These are phyloP conservation scores for Glaciozyma martinii DNA, from an alignment of 768 basidiomycete species.

Conservation along the genomic window DNA sequence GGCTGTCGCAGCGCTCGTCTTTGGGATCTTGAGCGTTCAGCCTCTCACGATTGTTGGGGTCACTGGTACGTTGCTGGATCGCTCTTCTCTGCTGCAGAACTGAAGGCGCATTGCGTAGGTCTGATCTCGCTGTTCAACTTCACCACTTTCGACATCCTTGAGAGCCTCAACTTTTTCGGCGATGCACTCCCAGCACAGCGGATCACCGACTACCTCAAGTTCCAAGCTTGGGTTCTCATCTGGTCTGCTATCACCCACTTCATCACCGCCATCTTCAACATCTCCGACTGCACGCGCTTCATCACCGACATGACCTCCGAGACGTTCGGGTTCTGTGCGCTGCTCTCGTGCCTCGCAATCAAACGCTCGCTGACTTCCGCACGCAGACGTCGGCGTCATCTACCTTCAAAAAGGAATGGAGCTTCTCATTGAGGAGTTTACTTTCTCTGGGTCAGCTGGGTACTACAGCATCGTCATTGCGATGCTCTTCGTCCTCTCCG, in stretches of 20 bases:
- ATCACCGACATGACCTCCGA: conserved; percentile 37
- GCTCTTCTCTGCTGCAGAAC: conserved; percentile 3
- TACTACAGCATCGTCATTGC: conserved; percentile 37
- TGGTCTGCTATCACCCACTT: conserved; percentile 38
- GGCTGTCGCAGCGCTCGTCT: conserved; percentile 82
- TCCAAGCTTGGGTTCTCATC: conserved; percentile 35
- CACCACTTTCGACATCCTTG: conserved; percentile 36
- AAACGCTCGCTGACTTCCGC: too few species aligned
- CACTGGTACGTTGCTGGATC: conserved; percentile 41
- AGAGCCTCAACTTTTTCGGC: neutral
- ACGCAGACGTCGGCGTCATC: conserved; percentile 32
- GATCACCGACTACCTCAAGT: conserved; percentile 36
- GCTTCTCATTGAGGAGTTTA: conserved; percentile 34
- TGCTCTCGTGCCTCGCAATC: neutral
- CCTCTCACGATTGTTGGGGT: conserved; percentile 88
- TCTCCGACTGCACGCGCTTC: conserved; percentile 35
- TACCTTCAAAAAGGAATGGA: conserved; percentile 36
- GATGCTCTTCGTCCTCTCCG: conserved; percentile 34
- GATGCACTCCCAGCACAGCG: neutral
- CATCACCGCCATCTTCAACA: conserved; percentile 34
- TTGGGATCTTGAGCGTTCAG: conserved; percentile 79
- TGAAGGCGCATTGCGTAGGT: too few species aligned
- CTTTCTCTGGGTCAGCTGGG: conserved; percentile 18
- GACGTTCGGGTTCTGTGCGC: conserved; percentile 29
- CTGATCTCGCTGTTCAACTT: conserved; percentile 37